phyloP scores from a whole-genome alignment of 2,329 filamentous ascomycete species.

The Westerdykella ornata region DNA sequence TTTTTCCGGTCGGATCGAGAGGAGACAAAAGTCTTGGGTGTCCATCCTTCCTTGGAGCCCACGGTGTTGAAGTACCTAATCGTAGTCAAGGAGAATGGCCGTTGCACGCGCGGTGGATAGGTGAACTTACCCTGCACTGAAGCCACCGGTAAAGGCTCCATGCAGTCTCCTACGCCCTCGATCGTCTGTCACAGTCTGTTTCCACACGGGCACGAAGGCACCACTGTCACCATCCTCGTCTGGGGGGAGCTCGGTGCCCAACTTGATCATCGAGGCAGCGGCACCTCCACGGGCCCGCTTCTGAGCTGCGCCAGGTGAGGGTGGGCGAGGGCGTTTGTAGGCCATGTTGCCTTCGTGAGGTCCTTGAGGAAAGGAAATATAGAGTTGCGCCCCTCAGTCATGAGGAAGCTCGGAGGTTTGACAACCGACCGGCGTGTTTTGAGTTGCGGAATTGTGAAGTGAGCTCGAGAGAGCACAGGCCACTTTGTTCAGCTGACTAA shows the following conservation, averaged over 20 bases:
- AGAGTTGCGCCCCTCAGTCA: too few species aligned
- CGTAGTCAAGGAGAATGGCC: conserved; percentile 31
- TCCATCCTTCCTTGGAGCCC: conserved; percentile 97
- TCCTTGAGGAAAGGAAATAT: background rate
- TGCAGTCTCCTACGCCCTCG: conserved; percentile 83
- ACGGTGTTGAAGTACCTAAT: conserved; percentile 93
- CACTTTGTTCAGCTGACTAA: too few species aligned
- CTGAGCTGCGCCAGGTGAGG: conserved; percentile 48
- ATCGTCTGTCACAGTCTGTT: conserved; percentile 94
- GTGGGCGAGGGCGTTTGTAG: conserved; percentile 28
- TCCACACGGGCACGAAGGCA: conserved; percentile 91
- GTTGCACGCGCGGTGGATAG: conserved; percentile 1
- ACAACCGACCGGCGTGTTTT: too few species aligned
- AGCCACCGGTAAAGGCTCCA: conserved; percentile 93
- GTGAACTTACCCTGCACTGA: conserved; percentile 75
- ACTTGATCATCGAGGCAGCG: conserved; percentile 33
- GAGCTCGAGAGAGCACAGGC: too few species aligned
- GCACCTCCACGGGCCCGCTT: conserved; percentile 58
- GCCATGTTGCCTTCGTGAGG: conserved; percentile 17
- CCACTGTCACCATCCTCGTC: conserved; percentile 77
- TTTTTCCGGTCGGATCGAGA: conserved; percentile 74
- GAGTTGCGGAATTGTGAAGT: too few species aligned
- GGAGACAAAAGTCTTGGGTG: conserved; percentile 84
- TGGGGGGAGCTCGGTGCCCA: conserved; percentile 74
- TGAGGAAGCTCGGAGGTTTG: too few species aligned